A percentile compares a stretch with the other conserved stretches of the same genome.
Conservation (phyloP, 148 eudicot species). For the Simmondsia chinensis region DNA sequence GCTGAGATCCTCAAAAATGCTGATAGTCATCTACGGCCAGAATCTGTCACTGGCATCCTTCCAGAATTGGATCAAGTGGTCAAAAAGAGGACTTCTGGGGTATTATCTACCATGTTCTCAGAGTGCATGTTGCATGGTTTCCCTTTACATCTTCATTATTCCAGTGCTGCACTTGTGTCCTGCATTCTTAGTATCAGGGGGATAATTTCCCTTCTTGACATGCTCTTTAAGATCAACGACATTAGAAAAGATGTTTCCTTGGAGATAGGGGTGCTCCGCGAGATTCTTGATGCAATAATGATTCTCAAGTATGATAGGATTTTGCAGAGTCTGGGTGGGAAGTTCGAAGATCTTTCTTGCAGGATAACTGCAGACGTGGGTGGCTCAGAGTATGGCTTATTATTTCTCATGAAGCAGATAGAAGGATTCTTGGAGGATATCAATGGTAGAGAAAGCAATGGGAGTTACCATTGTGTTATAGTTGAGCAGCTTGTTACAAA, state of each 20-base stretch:
- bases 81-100: conserved; percentile 48
- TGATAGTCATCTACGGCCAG: conserved; percentile 27
- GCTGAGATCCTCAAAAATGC: conserved; percentile 46
- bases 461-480: conserved; percentile 32
- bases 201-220: conserved; percentile 41
- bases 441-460: conserved; percentile 22
- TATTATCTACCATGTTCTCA: conserved; percentile 39
- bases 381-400: conserved; percentile 55
- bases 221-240: conserved; percentile 40
- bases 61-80: conserved; percentile 35
- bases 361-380: conserved; percentile 39
- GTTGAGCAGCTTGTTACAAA: conserved; percentile 53
- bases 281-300: conserved; percentile 68
- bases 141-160: conserved; percentile 49
- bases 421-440: conserved; percentile 46
- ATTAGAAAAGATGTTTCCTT: conserved; percentile 18
- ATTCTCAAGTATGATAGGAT: conserved; percentile 61
- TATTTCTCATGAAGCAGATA: conserved; percentile 63
- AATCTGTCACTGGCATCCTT: conserved; percentile 47
- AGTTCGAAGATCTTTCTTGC: conserved; percentile 52
- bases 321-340: conserved; percentile 42
- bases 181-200: conserved; percentile 60
- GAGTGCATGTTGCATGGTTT: conserved; percentile 85
- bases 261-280: conserved; percentile 41
- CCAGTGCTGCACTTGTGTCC: conserved; percentile 59